A percentile compares a stretch with the other conserved stretches of the same genome.
phyloP scores from a whole-genome alignment of 164 flowering plant genomes.

The Vitis rotundifolia region DNA sequence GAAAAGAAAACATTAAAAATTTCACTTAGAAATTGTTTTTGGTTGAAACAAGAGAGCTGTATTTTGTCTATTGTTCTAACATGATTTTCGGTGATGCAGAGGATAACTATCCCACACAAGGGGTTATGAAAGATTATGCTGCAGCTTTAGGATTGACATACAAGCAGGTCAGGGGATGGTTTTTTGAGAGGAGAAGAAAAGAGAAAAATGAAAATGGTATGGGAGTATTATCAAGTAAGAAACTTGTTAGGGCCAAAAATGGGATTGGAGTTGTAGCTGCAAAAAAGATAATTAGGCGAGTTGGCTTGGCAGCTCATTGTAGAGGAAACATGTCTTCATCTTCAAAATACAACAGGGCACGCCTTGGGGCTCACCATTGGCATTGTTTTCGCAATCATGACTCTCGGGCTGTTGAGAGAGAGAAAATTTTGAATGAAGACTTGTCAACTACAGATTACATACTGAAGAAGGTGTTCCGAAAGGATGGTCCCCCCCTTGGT shows the following conservation, averaged over 20 bases:
- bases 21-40: not conserved
- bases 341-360: conserved; percentile 12
- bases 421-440: conserved; percentile 41
- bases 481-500: conserved; percentile 92
- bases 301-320: not conserved
- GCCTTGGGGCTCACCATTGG: conserved; percentile 1
- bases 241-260: conserved; percentile 15
- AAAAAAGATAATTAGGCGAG: conserved; percentile 10
- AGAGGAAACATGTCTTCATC: conserved; percentile 7
- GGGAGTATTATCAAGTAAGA: not conserved
- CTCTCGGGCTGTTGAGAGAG: conserved; percentile 10
- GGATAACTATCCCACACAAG: conserved; percentile 47
- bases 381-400: not conserved
- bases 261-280: conserved; percentile 9
- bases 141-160: conserved; percentile 43
- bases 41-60: not conserved
- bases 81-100: conserved; percentile 27
- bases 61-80: not conserved
- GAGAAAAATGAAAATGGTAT: conserved; percentile 32
- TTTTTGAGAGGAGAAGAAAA: conserved; percentile 58
- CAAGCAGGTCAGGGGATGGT: conserved; percentile 69
- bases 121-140: conserved; percentile 47
- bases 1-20: not conserved
- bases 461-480: conserved; percentile 64
- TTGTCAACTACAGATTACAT: conserved; percentile 51